These are phyloP conservation scores for Aciculosporium take DNA, from an alignment of 2,329 filamentous ascomycete genomes.

Conservation along the genomic window DNA sequence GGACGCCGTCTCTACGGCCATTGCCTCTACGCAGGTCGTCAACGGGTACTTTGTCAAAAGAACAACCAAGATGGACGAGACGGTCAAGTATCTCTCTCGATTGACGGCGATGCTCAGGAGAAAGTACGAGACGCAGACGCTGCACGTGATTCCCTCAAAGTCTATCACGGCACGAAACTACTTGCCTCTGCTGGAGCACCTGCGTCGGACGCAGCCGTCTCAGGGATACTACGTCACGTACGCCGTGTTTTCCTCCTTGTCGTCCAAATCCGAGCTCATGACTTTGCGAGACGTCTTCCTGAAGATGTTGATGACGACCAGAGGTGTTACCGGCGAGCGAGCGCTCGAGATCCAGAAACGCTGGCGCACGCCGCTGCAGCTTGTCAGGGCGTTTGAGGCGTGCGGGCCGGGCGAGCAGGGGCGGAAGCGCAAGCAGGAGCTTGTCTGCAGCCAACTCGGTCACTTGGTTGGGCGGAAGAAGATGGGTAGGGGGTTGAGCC, in stretches of 20 bases:
- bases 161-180: constrained; percentile 52
- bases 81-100: constrained; percentile 57
- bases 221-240: constrained; percentile 52
- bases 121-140: constrained; percentile 43
- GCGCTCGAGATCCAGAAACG: constrained; percentile 64
- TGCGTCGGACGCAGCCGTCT: constrained; percentile 37
- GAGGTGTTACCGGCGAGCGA: constrained; percentile 61
- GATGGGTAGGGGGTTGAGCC: constrained; percentile 49
- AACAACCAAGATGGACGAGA: constrained; percentile 63
- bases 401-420: constrained; percentile 35
- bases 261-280: constrained; percentile 61
- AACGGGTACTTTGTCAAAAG: constrained; percentile 68
- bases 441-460: constrained; percentile 44
- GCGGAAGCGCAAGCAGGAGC: constrained; percentile 41
- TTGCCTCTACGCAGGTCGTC: constrained; percentile 64
- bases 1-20: constrained; percentile 56
- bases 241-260: constrained; percentile 54
- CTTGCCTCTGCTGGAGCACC: constrained; percentile 44
- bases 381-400: constrained; percentile 54
- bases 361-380: constrained; percentile 61
- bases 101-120: constrained; percentile 56
- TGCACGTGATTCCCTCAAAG: constrained; percentile 52
- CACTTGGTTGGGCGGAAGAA: constrained; percentile 53
- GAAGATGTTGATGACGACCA: constrained; percentile 76
- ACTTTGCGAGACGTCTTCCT: constrained; percentile 62